phyloP scores from a whole-genome alignment of 768 basidiomycete species.

The Tricholoma matsutake region DNA sequence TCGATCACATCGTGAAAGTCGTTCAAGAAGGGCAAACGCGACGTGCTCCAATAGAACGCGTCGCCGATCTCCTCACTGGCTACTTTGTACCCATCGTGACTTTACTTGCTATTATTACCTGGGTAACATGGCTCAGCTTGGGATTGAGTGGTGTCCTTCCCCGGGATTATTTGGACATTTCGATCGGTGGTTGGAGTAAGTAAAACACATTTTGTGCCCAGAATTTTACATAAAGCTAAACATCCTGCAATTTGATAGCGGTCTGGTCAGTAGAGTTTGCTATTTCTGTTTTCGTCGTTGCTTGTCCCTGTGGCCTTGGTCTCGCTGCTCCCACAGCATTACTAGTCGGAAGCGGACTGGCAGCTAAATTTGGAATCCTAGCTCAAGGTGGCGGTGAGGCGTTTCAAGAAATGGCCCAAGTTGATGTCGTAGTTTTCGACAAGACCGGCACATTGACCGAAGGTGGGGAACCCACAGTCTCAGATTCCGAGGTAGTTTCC shows the following conservation, averaged over 20 bases:
- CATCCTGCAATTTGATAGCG: conserved; percentile 30
- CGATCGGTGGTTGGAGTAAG: conserved; percentile 62
- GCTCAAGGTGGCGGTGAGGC: conserved; percentile 88
- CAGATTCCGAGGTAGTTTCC: conserved; percentile 39
- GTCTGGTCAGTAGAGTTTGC: conserved; percentile 81
- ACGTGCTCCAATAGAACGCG: conserved; percentile 74
- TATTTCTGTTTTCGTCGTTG: conserved; percentile 79
- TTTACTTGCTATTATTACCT: conserved; percentile 65
- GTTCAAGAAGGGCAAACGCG: conserved; percentile 76
- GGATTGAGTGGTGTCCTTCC: conserved; percentile 59
- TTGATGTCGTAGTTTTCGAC: conserved; percentile 76
- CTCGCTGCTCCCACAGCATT: conserved; percentile 86
- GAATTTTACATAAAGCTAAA: background rate
- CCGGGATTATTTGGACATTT: conserved; percentile 48
- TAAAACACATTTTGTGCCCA: conserved; percentile 8
- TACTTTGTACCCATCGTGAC: conserved; percentile 81
- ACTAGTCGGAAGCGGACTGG: conserved; percentile 78
- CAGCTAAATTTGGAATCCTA: conserved; percentile 76
- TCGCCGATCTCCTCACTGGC: conserved; percentile 71
- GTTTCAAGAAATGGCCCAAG: conserved; percentile 75
- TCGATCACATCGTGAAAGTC: conserved; percentile 70
- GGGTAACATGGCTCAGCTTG: conserved; percentile 69
- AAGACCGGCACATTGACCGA: conserved; percentile 85
- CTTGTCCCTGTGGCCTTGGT: conserved; percentile 85
- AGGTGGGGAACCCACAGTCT: conserved; percentile 61